These are phyloP conservation scores for Crepidotus variabilis DNA, from an alignment of 768 basidiomycete genomes.

Conservation along the genomic window DNA sequence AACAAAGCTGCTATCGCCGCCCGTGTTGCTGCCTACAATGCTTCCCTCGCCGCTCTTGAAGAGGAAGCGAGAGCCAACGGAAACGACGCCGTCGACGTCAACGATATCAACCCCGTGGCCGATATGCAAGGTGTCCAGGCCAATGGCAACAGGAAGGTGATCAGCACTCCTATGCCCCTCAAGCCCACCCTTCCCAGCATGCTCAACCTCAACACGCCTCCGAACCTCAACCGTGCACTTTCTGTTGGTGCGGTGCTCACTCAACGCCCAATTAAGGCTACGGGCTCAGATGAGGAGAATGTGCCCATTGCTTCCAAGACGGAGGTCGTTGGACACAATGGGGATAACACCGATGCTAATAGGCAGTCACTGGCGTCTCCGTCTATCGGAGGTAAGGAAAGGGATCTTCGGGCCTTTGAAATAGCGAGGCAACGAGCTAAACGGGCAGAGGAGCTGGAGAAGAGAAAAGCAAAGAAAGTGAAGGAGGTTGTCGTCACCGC, in stretches of 20 bases:
- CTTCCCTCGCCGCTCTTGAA: constrained; percentile 1
- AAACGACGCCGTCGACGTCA: not conserved
- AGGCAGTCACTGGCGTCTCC: constrained; percentile 9
- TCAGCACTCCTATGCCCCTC: not conserved
- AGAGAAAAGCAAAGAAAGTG: constrained; percentile 22
- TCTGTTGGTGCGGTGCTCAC: constrained; percentile 1
- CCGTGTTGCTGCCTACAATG: constrained; percentile 7
- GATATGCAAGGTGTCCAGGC: not conserved
- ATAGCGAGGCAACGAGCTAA: constrained; percentile 44
- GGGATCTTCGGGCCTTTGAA: constrained; percentile 45
- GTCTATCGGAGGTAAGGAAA: constrained; percentile 15
- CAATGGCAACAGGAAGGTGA: not conserved
- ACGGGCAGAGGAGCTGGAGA: constrained; percentile 37
- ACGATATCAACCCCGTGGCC: not conserved
- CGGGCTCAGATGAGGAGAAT: constrained; percentile 8
- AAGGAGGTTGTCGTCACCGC: not conserved
- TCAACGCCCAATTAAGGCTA: not conserved
- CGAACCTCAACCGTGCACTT: constrained; percentile 6
- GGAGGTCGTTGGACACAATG: not conserved
- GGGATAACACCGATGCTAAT: not conserved
- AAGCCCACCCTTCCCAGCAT: constrained; percentile 9
- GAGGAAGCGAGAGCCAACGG: not conserved
- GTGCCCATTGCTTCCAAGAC: not conserved
- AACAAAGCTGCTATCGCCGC: constrained; percentile 8
- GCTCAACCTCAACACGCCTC: constrained; percentile 5